Evolutionary conservation across 306 rosid species (phyloP).

Genomic region (Begonia loranthoides): DNA sequence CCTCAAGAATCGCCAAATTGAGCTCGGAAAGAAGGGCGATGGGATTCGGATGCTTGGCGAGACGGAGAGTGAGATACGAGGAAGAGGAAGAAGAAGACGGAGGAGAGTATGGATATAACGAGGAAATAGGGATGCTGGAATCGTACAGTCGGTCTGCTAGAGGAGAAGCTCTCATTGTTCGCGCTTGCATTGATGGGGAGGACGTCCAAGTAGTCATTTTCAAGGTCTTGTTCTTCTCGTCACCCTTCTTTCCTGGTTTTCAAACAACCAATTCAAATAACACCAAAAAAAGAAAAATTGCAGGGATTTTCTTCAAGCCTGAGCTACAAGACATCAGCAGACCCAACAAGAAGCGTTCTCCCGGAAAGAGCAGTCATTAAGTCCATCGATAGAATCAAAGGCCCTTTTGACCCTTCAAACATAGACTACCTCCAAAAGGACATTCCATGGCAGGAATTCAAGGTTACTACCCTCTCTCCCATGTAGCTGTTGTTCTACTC

Average conservation of each 20-base stretch:
- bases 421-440: constrained; percentile 44
- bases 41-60: constrained; percentile 18
- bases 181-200: constrained; percentile 45
- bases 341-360: constrained; percentile 62
- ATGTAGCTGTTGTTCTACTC: too few species aligned
- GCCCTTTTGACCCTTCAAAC: constrained; percentile 81
- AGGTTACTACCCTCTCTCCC: constrained; percentile 7
- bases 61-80: constrained; percentile 46
- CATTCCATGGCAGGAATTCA: constrained; percentile 61
- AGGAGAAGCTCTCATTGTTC: constrained; percentile 68
- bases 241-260: not conserved
- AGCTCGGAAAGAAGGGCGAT: too few species aligned
- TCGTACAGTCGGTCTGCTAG: constrained; percentile 40
- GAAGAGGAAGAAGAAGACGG: constrained; percentile 25
- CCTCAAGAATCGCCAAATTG: too few species aligned
- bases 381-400: constrained; percentile 57
- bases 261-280: too few species aligned
- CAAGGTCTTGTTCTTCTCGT: constrained; percentile 32
- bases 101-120: constrained; percentile 41
- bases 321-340: constrained; percentile 58
- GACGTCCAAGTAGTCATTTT: constrained; percentile 65
- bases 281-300: not conserved
- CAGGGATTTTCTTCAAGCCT: constrained; percentile 85
- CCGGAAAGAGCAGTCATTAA: constrained; percentile 61
- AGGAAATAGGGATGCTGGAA: constrained; percentile 54